Conservation (phyloP, 108 stramenopile genomes). For the Skeletonema menzelii region DNA sequence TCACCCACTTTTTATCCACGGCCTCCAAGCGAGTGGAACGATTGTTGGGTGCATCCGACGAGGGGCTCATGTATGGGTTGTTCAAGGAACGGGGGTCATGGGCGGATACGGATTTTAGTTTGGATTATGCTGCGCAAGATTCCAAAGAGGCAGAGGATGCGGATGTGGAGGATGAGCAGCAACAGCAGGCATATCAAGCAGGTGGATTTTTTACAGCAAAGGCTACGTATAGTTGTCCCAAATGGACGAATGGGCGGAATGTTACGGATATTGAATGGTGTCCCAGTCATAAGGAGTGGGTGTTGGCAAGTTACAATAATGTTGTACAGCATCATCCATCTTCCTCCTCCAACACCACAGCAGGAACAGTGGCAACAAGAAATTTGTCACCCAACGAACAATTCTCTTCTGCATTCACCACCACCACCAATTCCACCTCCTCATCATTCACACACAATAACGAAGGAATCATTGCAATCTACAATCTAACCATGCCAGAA, state of each 20-base stretch:
- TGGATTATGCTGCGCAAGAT: conserved; percentile 64
- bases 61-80: conserved; percentile 22
- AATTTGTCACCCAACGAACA: conserved; percentile 64
- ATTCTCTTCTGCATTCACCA: conserved; percentile 53
- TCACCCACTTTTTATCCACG: conserved; percentile 69
- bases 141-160: conserved; percentile 26
- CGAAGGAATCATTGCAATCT: conserved; percentile 79
- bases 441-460: conserved; percentile 23
- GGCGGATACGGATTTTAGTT: conserved; percentile 53
- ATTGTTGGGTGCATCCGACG: conserved; percentile 57
- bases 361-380: conserved; percentile 8
- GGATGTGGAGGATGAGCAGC: conserved; percentile 19
- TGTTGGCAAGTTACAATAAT: conserved; percentile 67
- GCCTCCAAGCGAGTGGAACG: conserved; percentile 87
- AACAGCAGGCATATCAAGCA: conserved; percentile 28
- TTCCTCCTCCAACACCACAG: not conserved
- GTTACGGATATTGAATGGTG: conserved; percentile 88
- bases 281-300: conserved; percentile 75
- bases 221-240: conserved; percentile 64
- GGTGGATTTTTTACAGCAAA: conserved; percentile 61
- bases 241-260: conserved; percentile 70
- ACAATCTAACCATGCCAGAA: conserved; percentile 81
- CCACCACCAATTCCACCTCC: not conserved
- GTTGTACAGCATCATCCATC: not conserved
- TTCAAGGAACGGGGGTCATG: conserved; percentile 1